phyloP scores from a whole-genome alignment of 2,329 filamentous ascomycete genomes.

The Myriosclerotinia curreyana region DNA sequence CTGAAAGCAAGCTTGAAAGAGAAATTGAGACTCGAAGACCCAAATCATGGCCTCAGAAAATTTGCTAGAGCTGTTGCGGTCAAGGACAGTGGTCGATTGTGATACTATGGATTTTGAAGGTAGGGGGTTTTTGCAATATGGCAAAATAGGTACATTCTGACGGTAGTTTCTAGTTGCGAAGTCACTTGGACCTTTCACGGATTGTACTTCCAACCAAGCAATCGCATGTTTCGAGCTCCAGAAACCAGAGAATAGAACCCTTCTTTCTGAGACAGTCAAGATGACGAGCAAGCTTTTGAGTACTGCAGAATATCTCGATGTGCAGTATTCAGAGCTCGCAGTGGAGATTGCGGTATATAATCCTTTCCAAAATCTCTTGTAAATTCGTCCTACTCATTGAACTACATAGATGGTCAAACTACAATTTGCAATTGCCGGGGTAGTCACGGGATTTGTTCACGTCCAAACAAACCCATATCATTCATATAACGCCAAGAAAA shows the following conservation, averaged over 20 bases:
- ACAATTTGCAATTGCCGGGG: conserved; percentile 49
- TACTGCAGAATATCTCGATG: conserved; percentile 34
- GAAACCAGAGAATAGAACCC: conserved; percentile 42
- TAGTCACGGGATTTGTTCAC: conserved; percentile 53
- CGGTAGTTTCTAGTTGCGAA: conserved; percentile 42
- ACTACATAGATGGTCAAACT: conserved; percentile 51
- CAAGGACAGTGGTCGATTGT: conserved; percentile 48
- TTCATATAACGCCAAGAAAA: conserved; percentile 50
- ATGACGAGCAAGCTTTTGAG: conserved; percentile 39
- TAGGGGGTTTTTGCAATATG: conserved; percentile 27
- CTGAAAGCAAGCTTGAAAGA: too few relatives aligned
- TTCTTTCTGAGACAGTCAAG: conserved; percentile 42
- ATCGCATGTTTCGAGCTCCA: conserved; percentile 50
- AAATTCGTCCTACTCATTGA: background rate
- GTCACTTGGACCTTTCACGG: conserved; percentile 48
- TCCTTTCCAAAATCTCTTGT: background rate
- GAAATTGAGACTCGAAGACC: too few relatives aligned
- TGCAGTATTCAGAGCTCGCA: conserved; percentile 48
- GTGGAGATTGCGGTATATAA: conserved; percentile 52
- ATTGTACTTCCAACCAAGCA: conserved; percentile 56
- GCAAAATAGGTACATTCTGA: background rate
- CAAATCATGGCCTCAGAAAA: conserved; percentile 29
- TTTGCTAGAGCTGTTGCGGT: conserved; percentile 46
- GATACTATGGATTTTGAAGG: conserved; percentile 51
- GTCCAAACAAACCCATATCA: conserved; percentile 59